A percentile compares a stretch with the other conserved stretches of the same genome.
phyloP scores from a whole-genome alignment of 768 basidiomycete species.

The Cystofilobasidium capitatum region DNA sequence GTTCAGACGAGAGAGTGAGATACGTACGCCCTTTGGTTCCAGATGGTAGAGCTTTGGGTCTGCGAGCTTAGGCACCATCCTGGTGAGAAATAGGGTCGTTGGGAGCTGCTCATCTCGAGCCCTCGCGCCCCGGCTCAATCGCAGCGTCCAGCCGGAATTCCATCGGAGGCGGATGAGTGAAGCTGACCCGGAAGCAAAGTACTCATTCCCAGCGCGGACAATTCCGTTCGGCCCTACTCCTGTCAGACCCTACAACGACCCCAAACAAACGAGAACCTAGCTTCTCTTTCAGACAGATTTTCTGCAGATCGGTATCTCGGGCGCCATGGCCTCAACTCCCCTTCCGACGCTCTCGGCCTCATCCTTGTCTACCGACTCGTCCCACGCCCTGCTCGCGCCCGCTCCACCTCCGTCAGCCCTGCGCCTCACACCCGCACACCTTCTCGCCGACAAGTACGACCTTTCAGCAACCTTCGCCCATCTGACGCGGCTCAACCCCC shows the following conservation, averaged over 20 bases:
- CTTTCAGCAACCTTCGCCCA: constrained; percentile 47
- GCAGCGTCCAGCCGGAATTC: no score
- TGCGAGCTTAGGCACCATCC: not conserved
- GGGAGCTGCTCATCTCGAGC: no score
- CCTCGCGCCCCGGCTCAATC: no score
- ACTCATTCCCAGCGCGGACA: no score
- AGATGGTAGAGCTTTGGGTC: not conserved
- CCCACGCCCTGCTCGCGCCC: constrained; percentile 11
- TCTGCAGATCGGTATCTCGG: not conserved
- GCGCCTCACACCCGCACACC: not conserved
- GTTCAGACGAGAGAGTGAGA: not conserved
- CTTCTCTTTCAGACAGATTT: not conserved
- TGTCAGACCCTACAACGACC: no score
- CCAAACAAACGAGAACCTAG: no score
- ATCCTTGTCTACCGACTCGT: constrained; percentile 20
- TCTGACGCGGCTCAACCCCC: constrained; percentile 1
- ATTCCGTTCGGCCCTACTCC: no score
- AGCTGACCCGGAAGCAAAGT: no score
- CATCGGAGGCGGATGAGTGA: no score
- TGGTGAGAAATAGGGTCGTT: no score
- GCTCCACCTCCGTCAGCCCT: not conserved
- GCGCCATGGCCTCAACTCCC: not conserved
- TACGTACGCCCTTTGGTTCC: not conserved
- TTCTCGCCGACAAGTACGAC: constrained; percentile 13
- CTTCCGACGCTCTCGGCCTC: constrained; percentile 16